Evolutionary conservation across 148 eudicot genomes (phyloP), one percentile per base, ranked within the genome.

Genomic region (Tetragonia tetragonoides): DNA sequence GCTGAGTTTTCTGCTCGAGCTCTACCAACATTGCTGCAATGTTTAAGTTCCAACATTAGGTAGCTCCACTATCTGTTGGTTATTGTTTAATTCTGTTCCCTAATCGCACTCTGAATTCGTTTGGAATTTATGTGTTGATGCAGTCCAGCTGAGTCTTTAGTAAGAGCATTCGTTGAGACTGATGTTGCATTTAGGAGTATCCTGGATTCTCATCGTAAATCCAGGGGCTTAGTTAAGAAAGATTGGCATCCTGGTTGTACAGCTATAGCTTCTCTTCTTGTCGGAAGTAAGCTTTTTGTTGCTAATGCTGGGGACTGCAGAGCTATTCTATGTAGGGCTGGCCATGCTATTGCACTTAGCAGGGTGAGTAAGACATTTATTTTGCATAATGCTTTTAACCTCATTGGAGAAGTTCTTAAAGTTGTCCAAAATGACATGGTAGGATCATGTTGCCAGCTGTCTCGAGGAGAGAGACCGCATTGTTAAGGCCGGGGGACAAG

Each of bases 261-360:
- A 64, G 99, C 99, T 65, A 78, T 91, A 81, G 83, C 88, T 66
- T 89, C 93, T 70, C 89, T 95, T 82, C 80, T 95, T 73, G 85
- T 93, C 15, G 77, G 79, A 80, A 81, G 89, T 79, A 90, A 80
- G 88, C 87, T 95, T 78, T 89, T 84, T 78, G 84, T 95, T 74
- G 99, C 98, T 75, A 95, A 93, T 89, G 97, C 90, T 72, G 99
- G 99, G 68, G 99, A 95, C 83, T 93, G 98, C 81, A 86, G 99
- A 78, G 90, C 97, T 53, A 89, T 95, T 69, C 66, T 95, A 75
- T 95, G 98, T 81, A 90, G 97, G 78, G 72, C 82, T 73, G 89
- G 93, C 21, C 64, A 75, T 71, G 85, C 92, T 70, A 81, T 86
- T 81, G 88, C 93, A 68, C 83, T 95, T 70, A 95, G 97, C 80